phyloP scores from a whole-genome alignment of 129 eudicot species.

The Centrapalus pauciflorus region DNA sequence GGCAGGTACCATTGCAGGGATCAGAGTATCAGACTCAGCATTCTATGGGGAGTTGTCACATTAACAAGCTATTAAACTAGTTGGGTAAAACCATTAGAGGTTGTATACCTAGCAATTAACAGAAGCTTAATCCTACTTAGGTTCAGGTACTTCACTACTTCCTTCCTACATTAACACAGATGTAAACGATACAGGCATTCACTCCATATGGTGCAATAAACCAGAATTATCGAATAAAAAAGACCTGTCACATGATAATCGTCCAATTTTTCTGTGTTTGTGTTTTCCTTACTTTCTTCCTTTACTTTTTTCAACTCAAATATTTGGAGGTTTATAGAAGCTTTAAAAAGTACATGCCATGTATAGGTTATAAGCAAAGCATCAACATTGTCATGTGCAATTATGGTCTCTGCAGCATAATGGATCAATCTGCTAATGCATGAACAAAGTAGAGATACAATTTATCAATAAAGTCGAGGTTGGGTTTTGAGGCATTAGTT shows the following conservation, averaged over 20 bases:
- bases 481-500: no score
- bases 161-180: neutral
- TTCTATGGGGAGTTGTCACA: neutral
- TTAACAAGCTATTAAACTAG: neutral
- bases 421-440: no score
- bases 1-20: no score
- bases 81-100: neutral
- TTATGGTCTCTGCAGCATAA: no score
- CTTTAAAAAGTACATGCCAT: neutral
- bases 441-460: no score
- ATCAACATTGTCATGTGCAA: no score
- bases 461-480: no score
- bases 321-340: neutral
- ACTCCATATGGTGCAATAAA: slow-evolving; percentile 1
- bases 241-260: neutral
- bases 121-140: slow-evolving; percentile 4
- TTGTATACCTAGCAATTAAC: neutral
- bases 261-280: slow-evolving; percentile 10
- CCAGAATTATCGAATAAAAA: neutral
- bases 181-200: neutral
- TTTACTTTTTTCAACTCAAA: neutral
- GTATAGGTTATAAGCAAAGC: no score
- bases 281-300: neutral
- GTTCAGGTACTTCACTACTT: slow-evolving; percentile 1
- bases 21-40: no score